phyloP scores from a whole-genome alignment of 371 early-diverging fungal species.

The Mycotypha africana region DNA sequence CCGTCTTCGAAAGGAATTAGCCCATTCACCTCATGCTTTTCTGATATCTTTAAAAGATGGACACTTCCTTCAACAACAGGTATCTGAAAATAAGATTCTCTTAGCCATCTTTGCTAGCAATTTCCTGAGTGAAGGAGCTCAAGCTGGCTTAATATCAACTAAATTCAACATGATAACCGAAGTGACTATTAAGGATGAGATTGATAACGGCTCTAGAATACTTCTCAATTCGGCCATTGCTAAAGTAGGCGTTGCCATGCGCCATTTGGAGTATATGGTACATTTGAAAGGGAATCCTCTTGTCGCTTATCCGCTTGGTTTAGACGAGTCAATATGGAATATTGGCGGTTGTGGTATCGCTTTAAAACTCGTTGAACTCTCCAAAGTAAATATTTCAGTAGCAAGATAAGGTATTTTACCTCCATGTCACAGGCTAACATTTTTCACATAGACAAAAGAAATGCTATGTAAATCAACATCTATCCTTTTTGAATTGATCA shows the following conservation, averaged over 20 bases:
- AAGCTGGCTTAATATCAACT: constrained; percentile 31
- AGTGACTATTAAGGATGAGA: constrained; percentile 12
- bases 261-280: constrained; percentile 37
- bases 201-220: constrained; percentile 20
- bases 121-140: constrained; percentile 38
- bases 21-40: too few species aligned
- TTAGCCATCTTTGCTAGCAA: constrained; percentile 65
- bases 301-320: constrained; percentile 50
- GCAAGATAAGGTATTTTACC: too few species aligned
- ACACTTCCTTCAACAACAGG: constrained; percentile 34
- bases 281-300: constrained; percentile 51
- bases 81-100: constrained; percentile 58
- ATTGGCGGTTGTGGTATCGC: constrained; percentile 68
- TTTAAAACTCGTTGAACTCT: constrained; percentile 54
- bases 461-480: constrained; percentile 56
- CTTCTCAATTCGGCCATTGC: constrained; percentile 59
- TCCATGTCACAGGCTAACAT: too few species aligned
- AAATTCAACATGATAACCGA: constrained; percentile 32
- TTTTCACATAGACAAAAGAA: constrained; percentile 42
- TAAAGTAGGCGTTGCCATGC: constrained; percentile 49
- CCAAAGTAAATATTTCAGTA: constrained; percentile 41
- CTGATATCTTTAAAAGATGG: constrained; percentile 53
- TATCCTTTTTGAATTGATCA: constrained; percentile 57
- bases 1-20: constrained; percentile 36
- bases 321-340: constrained; percentile 71